phyloP scores from a whole-genome alignment of 78 protist genomes.

The Ministeria vibrans region DNA sequence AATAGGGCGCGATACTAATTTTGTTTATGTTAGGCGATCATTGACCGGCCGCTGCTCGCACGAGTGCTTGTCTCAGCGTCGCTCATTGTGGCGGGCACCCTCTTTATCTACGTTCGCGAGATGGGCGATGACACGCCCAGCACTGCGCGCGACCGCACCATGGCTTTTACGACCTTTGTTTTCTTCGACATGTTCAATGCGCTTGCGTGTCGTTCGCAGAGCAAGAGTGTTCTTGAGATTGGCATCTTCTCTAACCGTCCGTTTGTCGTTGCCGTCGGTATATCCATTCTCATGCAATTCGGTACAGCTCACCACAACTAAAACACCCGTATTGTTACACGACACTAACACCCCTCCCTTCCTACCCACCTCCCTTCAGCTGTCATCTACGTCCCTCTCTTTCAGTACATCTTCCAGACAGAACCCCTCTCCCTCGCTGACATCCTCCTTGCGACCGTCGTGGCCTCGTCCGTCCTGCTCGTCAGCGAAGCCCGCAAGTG shows the following conservation, averaged over 20 bases:
- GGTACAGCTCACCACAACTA: too few relatives aligned
- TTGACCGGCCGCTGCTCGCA: background rate
- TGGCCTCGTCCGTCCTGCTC: background rate
- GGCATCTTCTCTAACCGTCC: constrained; percentile 29
- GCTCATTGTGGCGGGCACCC: constrained; percentile 18
- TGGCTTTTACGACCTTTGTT: constrained; percentile 54
- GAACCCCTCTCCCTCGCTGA: constrained; percentile 13
- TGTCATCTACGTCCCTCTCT: constrained; percentile 34
- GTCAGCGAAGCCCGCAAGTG: constrained; percentile 2
- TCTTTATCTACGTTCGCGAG: constrained; percentile 3
- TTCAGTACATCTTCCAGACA: constrained; percentile 38
- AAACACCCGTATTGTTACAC: too few relatives aligned
- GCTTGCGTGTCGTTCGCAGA: constrained; percentile 14
- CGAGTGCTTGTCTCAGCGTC: constrained; percentile 26
- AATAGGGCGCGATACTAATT: too few relatives aligned
- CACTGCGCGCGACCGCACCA: constrained; percentile 32
- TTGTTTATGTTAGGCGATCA: too few relatives aligned
- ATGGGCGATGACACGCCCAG: background rate
- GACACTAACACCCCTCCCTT: too few relatives aligned
- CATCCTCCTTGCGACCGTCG: background rate
- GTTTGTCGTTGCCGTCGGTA: constrained; percentile 34
- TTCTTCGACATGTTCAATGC: constrained; percentile 59
- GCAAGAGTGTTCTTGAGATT: constrained; percentile 7
- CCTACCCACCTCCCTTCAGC: too few relatives aligned
- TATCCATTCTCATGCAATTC: constrained; percentile 36